These are phyloP conservation scores for Podila horticola DNA, from an alignment of 192 early-diverging fungal genomes.

Conservation along the genomic window DNA sequence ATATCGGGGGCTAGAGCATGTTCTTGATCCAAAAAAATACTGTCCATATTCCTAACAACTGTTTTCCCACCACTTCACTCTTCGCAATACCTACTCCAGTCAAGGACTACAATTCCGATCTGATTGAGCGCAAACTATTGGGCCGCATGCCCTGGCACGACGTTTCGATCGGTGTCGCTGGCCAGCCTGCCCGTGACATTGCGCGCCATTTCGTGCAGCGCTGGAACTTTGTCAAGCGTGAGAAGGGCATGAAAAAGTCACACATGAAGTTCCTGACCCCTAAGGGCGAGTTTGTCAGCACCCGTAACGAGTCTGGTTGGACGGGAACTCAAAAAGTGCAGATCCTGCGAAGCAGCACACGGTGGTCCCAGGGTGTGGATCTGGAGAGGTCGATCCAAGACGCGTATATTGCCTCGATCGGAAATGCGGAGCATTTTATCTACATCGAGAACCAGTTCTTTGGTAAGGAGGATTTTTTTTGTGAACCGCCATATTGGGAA, in stretches of 20 bases:
- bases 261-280: slow-evolving; percentile 74
- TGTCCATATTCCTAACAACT: background rate
- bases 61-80: no score
- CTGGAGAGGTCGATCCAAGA: slow-evolving; percentile 82
- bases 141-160: slow-evolving; percentile 94
- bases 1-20: background rate
- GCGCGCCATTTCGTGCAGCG: slow-evolving; percentile 87
- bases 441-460: slow-evolving; percentile 97
- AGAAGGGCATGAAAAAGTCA: slow-evolving; percentile 66
- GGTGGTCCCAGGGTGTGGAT: slow-evolving; percentile 73
- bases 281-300: slow-evolving; percentile 68
- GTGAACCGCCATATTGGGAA: background rate
- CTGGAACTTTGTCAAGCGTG: slow-evolving; percentile 89
- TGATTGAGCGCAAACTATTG: slow-evolving; percentile 57
- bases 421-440: slow-evolving; percentile 79
- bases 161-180: slow-evolving; percentile 80
- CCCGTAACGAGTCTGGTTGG: slow-evolving; percentile 64
- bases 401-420: slow-evolving; percentile 80
- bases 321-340: slow-evolving; percentile 72
- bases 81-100: slow-evolving; percentile 8
- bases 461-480: slow-evolving; percentile 55
- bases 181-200: slow-evolving; percentile 81
- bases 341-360: slow-evolving; percentile 70
- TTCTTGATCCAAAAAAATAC: background rate
- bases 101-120: slow-evolving; percentile 16